A percentile compares a stretch with the other conserved stretches of the same genome.
These are phyloP conservation scores for Actinomortierella ambigua DNA, from an alignment of 371 early-diverging fungal species.

Conservation along the genomic window DNA sequence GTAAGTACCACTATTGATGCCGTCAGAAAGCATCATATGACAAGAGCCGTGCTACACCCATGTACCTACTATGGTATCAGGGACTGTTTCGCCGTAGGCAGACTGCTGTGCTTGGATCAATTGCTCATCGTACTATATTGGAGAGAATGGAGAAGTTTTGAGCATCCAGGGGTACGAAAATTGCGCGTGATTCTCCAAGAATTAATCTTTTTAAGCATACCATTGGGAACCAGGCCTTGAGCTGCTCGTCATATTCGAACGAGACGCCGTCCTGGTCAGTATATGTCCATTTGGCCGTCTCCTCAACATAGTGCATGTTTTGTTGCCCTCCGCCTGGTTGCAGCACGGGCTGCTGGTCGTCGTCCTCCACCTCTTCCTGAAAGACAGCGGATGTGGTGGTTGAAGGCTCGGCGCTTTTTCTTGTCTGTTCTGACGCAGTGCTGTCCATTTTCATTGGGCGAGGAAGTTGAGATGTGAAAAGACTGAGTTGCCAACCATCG, in stretches of 20 bases:
- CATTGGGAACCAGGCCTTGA: conserved; percentile 91
- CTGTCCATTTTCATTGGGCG: too few species aligned
- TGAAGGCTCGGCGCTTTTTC: too few species aligned
- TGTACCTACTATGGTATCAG: conserved; percentile 55
- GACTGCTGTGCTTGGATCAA: conserved; percentile 83
- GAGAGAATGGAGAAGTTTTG: conserved; percentile 2
- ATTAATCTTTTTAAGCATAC: conserved; percentile 45
- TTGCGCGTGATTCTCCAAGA: background rate
- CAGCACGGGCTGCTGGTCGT: too few species aligned
- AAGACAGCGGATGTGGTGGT: too few species aligned
- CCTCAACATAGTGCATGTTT: conserved; percentile 63
- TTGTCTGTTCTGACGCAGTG: too few species aligned
- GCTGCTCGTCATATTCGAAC: conserved; percentile 83
- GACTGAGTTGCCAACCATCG: too few species aligned
- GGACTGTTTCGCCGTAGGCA: conserved; percentile 70
- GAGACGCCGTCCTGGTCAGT: conserved; percentile 76
- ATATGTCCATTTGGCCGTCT: conserved; percentile 76
- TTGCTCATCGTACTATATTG: conserved; percentile 69
- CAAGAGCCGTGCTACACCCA: too few species aligned
- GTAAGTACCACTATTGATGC: too few species aligned
- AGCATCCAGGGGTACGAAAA: background rate
- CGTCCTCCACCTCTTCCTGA: too few species aligned
- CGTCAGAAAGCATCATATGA: too few species aligned
- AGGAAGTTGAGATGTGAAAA: too few species aligned
- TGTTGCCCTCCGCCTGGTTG: conserved; percentile 19